Evolutionary conservation across 2,329 filamentous ascomycete genomes (phyloP).

Genomic region (Stagonosporopsis chrysanthemi): DNA sequence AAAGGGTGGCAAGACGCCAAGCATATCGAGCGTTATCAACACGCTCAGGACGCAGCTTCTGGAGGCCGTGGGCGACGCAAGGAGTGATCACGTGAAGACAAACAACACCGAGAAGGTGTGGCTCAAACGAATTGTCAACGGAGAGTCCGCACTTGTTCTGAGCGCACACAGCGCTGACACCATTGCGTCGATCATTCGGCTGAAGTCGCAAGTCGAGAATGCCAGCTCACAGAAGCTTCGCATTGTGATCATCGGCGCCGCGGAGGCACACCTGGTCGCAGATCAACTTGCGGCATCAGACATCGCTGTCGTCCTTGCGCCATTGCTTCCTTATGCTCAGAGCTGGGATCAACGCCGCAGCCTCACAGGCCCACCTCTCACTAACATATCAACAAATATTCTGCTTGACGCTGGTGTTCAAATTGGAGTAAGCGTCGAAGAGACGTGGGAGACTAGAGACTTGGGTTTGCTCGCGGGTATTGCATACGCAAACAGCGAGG

Average conservation of each 20-base stretch:
- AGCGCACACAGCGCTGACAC: slow-evolving; percentile 69
- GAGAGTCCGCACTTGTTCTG: slow-evolving; percentile 63
- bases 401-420: slow-evolving; percentile 67
- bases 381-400: slow-evolving; percentile 66
- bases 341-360: slow-evolving; percentile 69
- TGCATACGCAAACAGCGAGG: slow-evolving; percentile 64
- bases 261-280: slow-evolving; percentile 69
- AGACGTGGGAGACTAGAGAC: slow-evolving; percentile 69
- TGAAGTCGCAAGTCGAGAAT: slow-evolving; percentile 65
- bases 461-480: slow-evolving; percentile 67
- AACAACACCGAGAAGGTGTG: slow-evolving; percentile 52
- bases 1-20: slow-evolving; percentile 53
- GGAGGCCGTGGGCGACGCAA: slow-evolving; percentile 51
- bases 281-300: slow-evolving; percentile 63
- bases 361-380: slow-evolving; percentile 69
- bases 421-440: slow-evolving; percentile 65
- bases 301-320: slow-evolving; percentile 67
- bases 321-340: slow-evolving; percentile 63
- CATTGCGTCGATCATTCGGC: slow-evolving; percentile 65
- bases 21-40: slow-evolving; percentile 60
- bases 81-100: slow-evolving; percentile 27
- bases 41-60: slow-evolving; percentile 63
- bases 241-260: slow-evolving; percentile 68
- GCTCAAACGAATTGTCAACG: slow-evolving; percentile 63
- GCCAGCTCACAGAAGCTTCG: slow-evolving; percentile 48